Percentiles rank a stretch among this genome's conserved stretches.
Evolutionary conservation across 2,329 filamentous ascomycete genomes (phyloP).

Genomic region (Herpotrichia juniperi): DNA sequence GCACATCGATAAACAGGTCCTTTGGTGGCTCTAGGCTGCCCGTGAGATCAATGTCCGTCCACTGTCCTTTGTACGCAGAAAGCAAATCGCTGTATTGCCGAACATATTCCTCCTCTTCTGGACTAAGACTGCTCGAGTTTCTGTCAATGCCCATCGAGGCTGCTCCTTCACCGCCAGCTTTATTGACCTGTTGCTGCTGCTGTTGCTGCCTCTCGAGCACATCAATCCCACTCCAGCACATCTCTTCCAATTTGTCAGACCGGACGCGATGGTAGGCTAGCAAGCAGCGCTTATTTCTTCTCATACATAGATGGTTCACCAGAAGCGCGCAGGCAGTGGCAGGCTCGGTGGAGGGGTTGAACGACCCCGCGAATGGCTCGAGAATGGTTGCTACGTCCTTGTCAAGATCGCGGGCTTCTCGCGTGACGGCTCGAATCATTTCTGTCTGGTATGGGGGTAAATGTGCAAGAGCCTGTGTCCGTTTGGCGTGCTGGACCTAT

Average conservation of each 20-base stretch:
- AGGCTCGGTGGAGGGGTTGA: conserved; percentile 82
- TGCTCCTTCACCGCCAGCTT: conserved; percentile 30
- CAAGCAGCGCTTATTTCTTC: conserved; percentile 92
- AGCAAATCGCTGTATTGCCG: conserved; percentile 89
- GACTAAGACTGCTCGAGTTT: conserved; percentile 78
- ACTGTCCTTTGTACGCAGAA: conserved; percentile 96
- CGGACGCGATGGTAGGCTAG: conserved; percentile 92
- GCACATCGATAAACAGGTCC: conserved; percentile 95
- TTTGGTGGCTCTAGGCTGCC: conserved; percentile 92
- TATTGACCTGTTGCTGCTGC: conserved; percentile 50
- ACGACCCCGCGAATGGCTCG: conserved; percentile 81
- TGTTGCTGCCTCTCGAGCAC: conserved; percentile 71
- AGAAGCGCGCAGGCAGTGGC: conserved; percentile 86
- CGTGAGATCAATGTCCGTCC: conserved; percentile 96
- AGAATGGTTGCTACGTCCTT: conserved; percentile 81
- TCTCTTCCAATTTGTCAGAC: conserved; percentile 88
- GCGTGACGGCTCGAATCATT: conserved; percentile 82
- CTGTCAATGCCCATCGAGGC: conserved; percentile 53
- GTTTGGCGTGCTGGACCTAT: conserved; percentile 93
- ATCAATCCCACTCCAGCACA: conserved; percentile 90
- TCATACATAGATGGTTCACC: conserved; percentile 93
- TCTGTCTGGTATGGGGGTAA: conserved; percentile 93
- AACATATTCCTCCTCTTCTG: conserved; percentile 96
- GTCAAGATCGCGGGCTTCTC: conserved; percentile 92
- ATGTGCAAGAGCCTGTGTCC: conserved; percentile 83